phyloP scores from a whole-genome alignment of 2,329 filamentous ascomycete species.

The Macrophomina phaseolina region DNA sequence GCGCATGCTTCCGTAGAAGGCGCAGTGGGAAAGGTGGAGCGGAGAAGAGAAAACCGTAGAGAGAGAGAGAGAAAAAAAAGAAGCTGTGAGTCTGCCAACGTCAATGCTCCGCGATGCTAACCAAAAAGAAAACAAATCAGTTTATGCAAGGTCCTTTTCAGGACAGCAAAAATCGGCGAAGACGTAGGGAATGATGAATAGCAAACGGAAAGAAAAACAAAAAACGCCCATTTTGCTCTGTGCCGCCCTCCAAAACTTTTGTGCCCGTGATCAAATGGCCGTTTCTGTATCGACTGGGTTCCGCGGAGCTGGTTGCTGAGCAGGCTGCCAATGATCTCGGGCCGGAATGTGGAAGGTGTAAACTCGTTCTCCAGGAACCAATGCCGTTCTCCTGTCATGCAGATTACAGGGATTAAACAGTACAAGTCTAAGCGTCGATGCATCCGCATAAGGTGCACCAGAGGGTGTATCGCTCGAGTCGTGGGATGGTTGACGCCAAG shows the following conservation, averaged over 20 bases:
- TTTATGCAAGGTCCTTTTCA: slow-evolving; percentile 25
- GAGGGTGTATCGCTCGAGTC: slow-evolving; percentile 20
- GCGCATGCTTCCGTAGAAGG: slow-evolving; percentile 14
- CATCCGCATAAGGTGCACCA: slow-evolving; percentile 24
- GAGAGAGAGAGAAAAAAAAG: background rate
- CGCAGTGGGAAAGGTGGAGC: background rate
- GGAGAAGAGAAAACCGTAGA: background rate
- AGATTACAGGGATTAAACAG: slow-evolving; percentile 29
- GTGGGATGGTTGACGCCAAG: slow-evolving; percentile 20
- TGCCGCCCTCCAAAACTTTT: slow-evolving; percentile 24
- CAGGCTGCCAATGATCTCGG: slow-evolving; percentile 12
- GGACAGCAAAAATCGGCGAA: slow-evolving; percentile 24
- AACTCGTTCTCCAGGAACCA: slow-evolving; percentile 28
- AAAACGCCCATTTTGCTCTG: slow-evolving; percentile 29
- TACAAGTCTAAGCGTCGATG: slow-evolving; percentile 27
- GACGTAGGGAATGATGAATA: background rate
- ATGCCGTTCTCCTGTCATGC: slow-evolving; percentile 27
- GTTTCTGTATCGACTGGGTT: slow-evolving; percentile 25
- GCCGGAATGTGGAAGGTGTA: slow-evolving; percentile 5
- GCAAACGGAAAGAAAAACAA: slow-evolving; percentile 10
- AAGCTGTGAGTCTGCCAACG: slow-evolving; percentile 22
- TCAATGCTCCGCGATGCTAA: slow-evolving; percentile 29
- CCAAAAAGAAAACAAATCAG: slow-evolving; percentile 21
- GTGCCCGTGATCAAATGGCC: slow-evolving; percentile 18
- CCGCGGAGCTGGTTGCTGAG: slow-evolving; percentile 24